These are phyloP conservation scores for Talaromyces verruculosus DNA, from an alignment of 2,329 filamentous ascomycete species.

Conservation along the genomic window DNA sequence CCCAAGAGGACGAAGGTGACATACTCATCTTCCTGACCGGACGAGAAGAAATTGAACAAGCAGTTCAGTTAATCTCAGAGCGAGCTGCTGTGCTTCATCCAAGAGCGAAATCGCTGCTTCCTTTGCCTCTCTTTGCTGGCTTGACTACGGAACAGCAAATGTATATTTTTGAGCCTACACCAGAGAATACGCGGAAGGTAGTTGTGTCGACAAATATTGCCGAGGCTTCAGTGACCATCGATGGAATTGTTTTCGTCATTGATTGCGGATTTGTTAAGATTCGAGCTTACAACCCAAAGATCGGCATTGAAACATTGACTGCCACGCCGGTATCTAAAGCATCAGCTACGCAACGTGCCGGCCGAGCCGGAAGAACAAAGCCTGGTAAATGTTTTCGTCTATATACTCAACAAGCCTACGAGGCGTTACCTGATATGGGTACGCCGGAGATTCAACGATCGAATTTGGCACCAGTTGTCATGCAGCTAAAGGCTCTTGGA, in stretches of 20 bases:
- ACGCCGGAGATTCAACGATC: constrained; percentile 89
- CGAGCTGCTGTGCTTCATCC: constrained; percentile 63
- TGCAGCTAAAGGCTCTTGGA: constrained; percentile 91
- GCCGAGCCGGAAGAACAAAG: constrained; percentile 82
- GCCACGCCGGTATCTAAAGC: constrained; percentile 83
- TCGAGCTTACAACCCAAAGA: constrained; percentile 77
- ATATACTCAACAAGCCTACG: constrained; percentile 76
- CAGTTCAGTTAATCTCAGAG: constrained; percentile 76
- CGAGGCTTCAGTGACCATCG: constrained; percentile 92
- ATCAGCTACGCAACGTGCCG: constrained; percentile 86
- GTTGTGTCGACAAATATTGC: constrained; percentile 95
- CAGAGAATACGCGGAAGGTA: constrained; percentile 81
- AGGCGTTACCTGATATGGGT: constrained; percentile 67
- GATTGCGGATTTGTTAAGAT: constrained; percentile 91
- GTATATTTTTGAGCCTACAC: constrained; percentile 84
- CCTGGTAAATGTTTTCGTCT: constrained; percentile 93
- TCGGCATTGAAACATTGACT: constrained; percentile 84
- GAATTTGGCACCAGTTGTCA: constrained; percentile 80
- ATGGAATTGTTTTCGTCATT: constrained; percentile 86
- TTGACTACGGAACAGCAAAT: constrained; percentile 89
- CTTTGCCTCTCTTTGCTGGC: constrained; percentile 84
- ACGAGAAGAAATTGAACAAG: constrained; percentile 84
- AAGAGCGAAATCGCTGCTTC: constrained; percentile 60
- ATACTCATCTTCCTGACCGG: constrained; percentile 90
- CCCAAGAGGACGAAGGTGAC: constrained; percentile 76